phyloP scores from a whole-genome alignment of 345 rosid species.

The Eucalyptus pauciflora region DNA sequence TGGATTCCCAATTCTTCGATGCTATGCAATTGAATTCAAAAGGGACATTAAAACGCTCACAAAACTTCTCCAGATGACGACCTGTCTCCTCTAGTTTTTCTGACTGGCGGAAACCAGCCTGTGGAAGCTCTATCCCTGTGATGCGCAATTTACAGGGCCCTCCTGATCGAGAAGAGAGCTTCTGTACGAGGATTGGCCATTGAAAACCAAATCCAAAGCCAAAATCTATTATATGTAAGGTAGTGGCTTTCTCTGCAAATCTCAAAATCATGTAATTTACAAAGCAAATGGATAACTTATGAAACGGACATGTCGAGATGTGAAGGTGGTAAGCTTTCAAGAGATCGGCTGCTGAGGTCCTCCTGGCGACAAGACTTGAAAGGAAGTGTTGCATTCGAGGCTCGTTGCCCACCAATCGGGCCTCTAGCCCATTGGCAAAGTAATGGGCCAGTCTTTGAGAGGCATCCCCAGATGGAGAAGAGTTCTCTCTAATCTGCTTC shows the following conservation, averaged over 20 bases:
- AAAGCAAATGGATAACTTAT: neutral
- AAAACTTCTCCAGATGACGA: slow-evolving; percentile 2
- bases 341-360: slow-evolving; percentile 1
- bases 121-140: slow-evolving; percentile 23
- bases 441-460: slow-evolving; percentile 74
- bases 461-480: slow-evolving; percentile 64
- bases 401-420: slow-evolving; percentile 46
- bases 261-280: slow-evolving; percentile 2
- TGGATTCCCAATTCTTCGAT: slow-evolving; percentile 1
- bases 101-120: slow-evolving; percentile 16
- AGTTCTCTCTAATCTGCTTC: slow-evolving; percentile 63
- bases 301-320: slow-evolving; percentile 12
- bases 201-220: slow-evolving; percentile 11
- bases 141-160: slow-evolving; percentile 18
- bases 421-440: slow-evolving; percentile 78
- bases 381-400: slow-evolving; percentile 11
- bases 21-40: slow-evolving; percentile 15
- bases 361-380: neutral
- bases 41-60: slow-evolving; percentile 12
- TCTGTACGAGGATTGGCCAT: slow-evolving; percentile 14
- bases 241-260: slow-evolving; percentile 3
- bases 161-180: neutral
- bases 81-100: slow-evolving; percentile 15
- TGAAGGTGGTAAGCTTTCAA: slow-evolving; percentile 13
- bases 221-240: slow-evolving; percentile 5